Base-by-base conservation (phyloP, 306 rosid genomes). In the Gleditsia sinensis region DNA sequence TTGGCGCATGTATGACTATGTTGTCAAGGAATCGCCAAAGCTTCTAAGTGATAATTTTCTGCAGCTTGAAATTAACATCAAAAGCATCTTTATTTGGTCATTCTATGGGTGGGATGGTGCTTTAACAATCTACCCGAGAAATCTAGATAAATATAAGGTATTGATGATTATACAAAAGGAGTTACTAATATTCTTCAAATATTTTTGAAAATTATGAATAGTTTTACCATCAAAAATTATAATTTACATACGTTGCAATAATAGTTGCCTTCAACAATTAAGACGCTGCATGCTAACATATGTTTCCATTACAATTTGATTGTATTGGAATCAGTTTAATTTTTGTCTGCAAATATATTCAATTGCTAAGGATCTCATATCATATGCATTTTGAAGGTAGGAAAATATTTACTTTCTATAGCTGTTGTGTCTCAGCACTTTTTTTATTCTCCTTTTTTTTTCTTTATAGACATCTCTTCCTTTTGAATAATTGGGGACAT, bases 61-160 rank as follows among this genome's bases (percentile, higher is more conserved):
- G 1, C 85, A 88, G 88, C 97, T 94, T 56, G 90, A 94, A 68
- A n/a, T n/a, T n/a, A n/a, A 81, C 91, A 43, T 88, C 87, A 12
- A 86, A 82, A 53, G 98, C 97, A 33, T 94, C 97, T 25, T 83
- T 94, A 77, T 89, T 46, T 84, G 98, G 98, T 54, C 98, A 94
- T 76, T 94, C 98, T 60, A 94, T 94, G 98, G 98, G 98, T 9
- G 97, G 98, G 13, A 94, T 78, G 97, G 98, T 71, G 97, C 98
- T 81, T 67, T 94, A 36, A 91, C 94, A 40, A 87, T 94, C 78
- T 94, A 87, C 89, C 86, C 91, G 72, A 94, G 81, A 82, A 94
- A 94, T 76, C 72, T 80, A 65, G 92, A 90, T 76, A 94, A 94
- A 59, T 94, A 91, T 78, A 94, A 94, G 98, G 98, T 91, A 70